These are phyloP conservation scores for Immersiporthe knoxdaviesiana DNA, from an alignment of 2,329 filamentous ascomycete species.

Conservation along the genomic window DNA sequence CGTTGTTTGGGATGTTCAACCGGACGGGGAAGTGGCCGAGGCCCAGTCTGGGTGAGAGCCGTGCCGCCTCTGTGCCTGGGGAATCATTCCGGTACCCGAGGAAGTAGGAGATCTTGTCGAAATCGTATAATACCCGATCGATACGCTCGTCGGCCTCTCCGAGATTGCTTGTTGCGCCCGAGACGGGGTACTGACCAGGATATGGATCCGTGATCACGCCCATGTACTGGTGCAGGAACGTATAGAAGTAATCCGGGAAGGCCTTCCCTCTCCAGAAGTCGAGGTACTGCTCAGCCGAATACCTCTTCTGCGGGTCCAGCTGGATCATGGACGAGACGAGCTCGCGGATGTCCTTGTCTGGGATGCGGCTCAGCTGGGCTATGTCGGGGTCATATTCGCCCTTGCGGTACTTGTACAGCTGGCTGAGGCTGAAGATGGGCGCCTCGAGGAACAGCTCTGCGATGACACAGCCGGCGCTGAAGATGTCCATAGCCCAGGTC, in stretches of 20 bases:
- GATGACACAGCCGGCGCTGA: constrained; percentile 95
- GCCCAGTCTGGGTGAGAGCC: constrained; percentile 52
- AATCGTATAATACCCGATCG: constrained; percentile 89
- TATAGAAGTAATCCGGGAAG: constrained; percentile 97
- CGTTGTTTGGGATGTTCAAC: constrained; percentile 84
- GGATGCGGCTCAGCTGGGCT: constrained; percentile 80
- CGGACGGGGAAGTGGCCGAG: constrained; percentile 76
- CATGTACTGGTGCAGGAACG: constrained; percentile 97
- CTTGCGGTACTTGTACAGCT: constrained; percentile 91
- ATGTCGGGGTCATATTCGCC: constrained; percentile 89
- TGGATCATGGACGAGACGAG: constrained; percentile 97
- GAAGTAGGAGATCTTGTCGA: constrained; percentile 97
- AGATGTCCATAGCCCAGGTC: constrained; percentile 97
- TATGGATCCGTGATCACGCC: constrained; percentile 90
- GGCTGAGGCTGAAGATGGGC: constrained; percentile 95
- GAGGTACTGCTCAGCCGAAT: constrained; percentile 91
- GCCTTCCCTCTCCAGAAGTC: constrained; percentile 90
- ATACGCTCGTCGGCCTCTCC: constrained; percentile 93
- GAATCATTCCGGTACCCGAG: constrained; percentile 71
- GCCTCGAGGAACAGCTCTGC: constrained; percentile 94
- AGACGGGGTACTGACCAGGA: constrained; percentile 73
- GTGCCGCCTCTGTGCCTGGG: constrained; percentile 35
- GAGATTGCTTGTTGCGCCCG: constrained; percentile 70
- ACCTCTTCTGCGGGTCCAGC: constrained; percentile 86
- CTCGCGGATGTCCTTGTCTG: constrained; percentile 83